phyloP scores from a whole-genome alignment of 2,329 filamentous ascomycete species.

The Aspergillus oerlinghausenensis region DNA sequence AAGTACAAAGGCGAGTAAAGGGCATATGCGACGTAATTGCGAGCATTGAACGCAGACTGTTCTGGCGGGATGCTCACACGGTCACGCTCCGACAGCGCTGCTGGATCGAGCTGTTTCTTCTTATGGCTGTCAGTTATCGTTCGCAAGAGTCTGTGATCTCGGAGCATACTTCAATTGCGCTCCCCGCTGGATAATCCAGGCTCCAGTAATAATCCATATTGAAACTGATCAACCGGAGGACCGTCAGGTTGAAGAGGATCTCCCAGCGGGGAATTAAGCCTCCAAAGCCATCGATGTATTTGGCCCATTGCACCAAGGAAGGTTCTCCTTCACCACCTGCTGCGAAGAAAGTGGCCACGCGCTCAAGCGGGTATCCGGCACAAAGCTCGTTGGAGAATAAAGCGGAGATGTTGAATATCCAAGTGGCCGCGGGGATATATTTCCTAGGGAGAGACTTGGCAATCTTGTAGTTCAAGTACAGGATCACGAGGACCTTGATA shows the following conservation, averaged over 20 bases:
- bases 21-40: slow-evolving; percentile 83
- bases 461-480: slow-evolving; percentile 77
- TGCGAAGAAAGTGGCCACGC: slow-evolving; percentile 53
- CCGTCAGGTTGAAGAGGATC: slow-evolving; percentile 94
- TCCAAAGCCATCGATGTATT: slow-evolving; percentile 70
- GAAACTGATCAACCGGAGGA: slow-evolving; percentile 89
- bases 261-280: slow-evolving; percentile 91
- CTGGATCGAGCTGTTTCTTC: slow-evolving; percentile 98
- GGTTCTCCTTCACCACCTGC: slow-evolving; percentile 37
- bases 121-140: slow-evolving; percentile 47
- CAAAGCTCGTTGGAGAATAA: slow-evolving; percentile 88
- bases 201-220: slow-evolving; percentile 98
- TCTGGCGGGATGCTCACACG: slow-evolving; percentile 73
- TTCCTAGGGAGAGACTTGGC: slow-evolving; percentile 66
- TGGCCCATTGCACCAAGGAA: slow-evolving; percentile 56
- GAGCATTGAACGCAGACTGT: slow-evolving; percentile 65
- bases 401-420: slow-evolving; percentile 81
- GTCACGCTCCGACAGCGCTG: slow-evolving; percentile 82
- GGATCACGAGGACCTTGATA: slow-evolving; percentile 73
- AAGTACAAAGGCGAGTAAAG: slow-evolving; percentile 93
- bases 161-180: slow-evolving; percentile 69
- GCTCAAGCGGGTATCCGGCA: slow-evolving; percentile 68
- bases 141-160: not conserved
- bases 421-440: slow-evolving; percentile 71
- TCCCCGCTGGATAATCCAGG: slow-evolving; percentile 58